Percentiles rank a stretch among this genome's conserved stretches.
Conservation (phyloP, 2,329 filamentous ascomycete genomes). For the Plectosphaerella cucumerina region DNA sequence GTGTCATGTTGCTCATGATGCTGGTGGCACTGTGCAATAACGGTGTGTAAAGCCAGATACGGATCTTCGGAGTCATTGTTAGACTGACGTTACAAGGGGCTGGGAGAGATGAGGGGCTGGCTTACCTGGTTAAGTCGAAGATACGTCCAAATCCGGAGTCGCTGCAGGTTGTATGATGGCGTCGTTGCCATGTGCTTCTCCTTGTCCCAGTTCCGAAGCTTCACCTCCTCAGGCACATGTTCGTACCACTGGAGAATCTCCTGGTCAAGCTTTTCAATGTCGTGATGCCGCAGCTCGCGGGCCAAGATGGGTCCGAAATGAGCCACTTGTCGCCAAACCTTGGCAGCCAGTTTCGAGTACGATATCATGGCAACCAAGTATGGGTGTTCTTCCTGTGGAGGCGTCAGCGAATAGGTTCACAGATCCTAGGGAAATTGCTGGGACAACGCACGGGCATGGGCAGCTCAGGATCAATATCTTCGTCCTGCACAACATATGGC, state of each 20-base stretch:
- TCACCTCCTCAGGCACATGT: slow-evolving; percentile 59
- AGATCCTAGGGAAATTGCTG: background rate
- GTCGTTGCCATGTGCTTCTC: slow-evolving; percentile 48
- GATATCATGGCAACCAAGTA: slow-evolving; percentile 82
- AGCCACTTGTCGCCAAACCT: slow-evolving; percentile 79
- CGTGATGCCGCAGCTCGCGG: slow-evolving; percentile 63
- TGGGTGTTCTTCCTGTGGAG: slow-evolving; percentile 47
- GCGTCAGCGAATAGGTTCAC: slow-evolving; percentile 13
- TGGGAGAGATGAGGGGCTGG: background rate
- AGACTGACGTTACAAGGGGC: background rate
- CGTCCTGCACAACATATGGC: slow-evolving; percentile 79
- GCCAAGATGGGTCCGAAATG: slow-evolving; percentile 59
- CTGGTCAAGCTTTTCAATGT: slow-evolving; percentile 76
- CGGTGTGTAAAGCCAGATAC: slow-evolving; percentile 83
- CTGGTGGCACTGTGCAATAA: slow-evolving; percentile 80
- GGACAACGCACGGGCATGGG: slow-evolving; percentile 65
- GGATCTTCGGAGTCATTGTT: slow-evolving; percentile 47
- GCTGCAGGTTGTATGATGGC: slow-evolving; percentile 62
- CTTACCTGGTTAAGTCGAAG: slow-evolving; percentile 73
- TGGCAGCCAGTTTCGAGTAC: slow-evolving; percentile 78
- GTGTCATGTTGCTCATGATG: slow-evolving; percentile 70
- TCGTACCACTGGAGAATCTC: slow-evolving; percentile 87
- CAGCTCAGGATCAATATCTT: slow-evolving; percentile 76
- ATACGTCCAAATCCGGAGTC: slow-evolving; percentile 79
- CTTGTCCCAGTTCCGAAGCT: slow-evolving; percentile 55